Evolutionary conservation across 1,139 yeast genomes (phyloP), one percentile per base, ranked within the genome.

Genomic region (Groenewaldozyma auringiensis): DNA sequence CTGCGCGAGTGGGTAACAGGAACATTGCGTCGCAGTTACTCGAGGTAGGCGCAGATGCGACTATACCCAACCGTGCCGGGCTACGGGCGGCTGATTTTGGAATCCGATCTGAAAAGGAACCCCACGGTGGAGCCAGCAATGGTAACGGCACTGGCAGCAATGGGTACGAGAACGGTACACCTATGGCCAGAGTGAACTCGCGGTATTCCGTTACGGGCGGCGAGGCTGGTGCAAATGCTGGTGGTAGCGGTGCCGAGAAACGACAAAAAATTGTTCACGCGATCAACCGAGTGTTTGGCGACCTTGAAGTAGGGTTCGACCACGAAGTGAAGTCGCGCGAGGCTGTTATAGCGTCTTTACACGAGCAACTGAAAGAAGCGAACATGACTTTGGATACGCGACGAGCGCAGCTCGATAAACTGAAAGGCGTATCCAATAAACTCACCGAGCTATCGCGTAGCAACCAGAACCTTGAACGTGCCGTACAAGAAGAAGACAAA

Each of bases 81-180:
- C 73, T 88, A 31, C 78, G 85, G 50, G 95, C 98, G 2, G 68
- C 74, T 14, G 97, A 92, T 66, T 92, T 85, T 63, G 96, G 95
- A 44, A 71, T 81, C 40, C 57, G 48, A 31, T 9, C 18, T 33
- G 36, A 33, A 6, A n/a, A 33, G 18, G 18, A 33, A 9, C 20
- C 11, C 6, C 31, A 27, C 13, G 6, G 17, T 9, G 14, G 14
- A 11, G 16, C 25, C 9, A 27, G n/a, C 14, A 18, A 14, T 21
- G 31, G 35, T 37, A 21, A 16, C 29, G 21, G 36, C 27, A 4
- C 31, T 25, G 18, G 18, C 25, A 25, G 36, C 22, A 42, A 36
- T 2, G 39, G 43, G 17, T 35, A 34, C 45, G 13, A 32, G 21
- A 39, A 33, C 34, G 18, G 13, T 14, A n/a, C n/a, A n/a, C 29